Evolutionary conservation across 2,329 filamentous ascomycete genomes (phyloP).

Genomic region (Fusarium sp.): DNA sequence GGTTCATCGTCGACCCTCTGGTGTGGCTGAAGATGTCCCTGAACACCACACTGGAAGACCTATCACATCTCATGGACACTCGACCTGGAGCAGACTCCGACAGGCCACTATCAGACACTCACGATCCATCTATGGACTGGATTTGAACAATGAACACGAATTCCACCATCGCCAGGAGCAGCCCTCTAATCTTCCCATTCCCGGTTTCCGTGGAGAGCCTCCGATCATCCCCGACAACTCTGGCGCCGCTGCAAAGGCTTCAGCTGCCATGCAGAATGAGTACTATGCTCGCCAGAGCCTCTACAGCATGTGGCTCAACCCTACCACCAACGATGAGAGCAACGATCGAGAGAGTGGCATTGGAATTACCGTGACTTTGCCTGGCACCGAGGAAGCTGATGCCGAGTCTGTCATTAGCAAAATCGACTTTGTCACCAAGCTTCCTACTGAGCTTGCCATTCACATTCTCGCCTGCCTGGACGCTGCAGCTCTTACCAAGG

Average conservation of each 20-base stretch:
- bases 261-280: conserved; percentile 67
- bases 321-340: conserved; percentile 53
- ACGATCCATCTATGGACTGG: conserved; percentile 55
- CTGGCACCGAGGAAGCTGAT: conserved; percentile 50
- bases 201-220: conserved; percentile 61
- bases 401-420: conserved; percentile 56
- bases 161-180: conserved; percentile 43
- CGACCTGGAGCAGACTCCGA: conserved; percentile 60
- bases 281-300: conserved; percentile 50
- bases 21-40: conserved; percentile 45
- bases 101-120: conserved; percentile 61
- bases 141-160: conserved; percentile 41
- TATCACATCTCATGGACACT: conserved; percentile 54
- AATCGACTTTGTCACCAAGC: conserved; percentile 63
- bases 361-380: conserved; percentile 62
- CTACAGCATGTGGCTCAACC: conserved; percentile 55
- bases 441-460: conserved; percentile 67
- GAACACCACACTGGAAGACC: conserved; percentile 46
- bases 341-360: conserved; percentile 71
- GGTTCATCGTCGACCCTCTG: conserved; percentile 58
- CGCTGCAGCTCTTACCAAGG: conserved; percentile 58
- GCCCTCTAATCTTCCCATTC: conserved; percentile 52
- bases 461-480: conserved; percentile 66
- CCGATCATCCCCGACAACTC: conserved; percentile 67
- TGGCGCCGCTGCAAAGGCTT: conserved; percentile 67